These are phyloP conservation scores for Nothophoma quercina DNA, from an alignment of 2,329 filamentous ascomycete genomes.

Conservation along the genomic window DNA sequence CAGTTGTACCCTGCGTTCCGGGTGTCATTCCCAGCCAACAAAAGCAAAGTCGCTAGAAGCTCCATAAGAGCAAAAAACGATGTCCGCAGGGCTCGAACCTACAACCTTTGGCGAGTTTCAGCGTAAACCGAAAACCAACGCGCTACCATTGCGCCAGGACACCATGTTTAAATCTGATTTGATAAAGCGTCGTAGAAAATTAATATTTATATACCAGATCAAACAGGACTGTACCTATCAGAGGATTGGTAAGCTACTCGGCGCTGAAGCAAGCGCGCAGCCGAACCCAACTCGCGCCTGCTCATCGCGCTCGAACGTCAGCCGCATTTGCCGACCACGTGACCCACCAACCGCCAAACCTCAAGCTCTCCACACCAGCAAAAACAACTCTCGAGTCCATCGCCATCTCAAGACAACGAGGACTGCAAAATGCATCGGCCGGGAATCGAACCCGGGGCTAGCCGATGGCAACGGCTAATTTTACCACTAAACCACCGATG, in stretches of 20 bases:
- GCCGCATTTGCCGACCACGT: not conserved
- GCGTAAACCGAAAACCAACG: slow-evolving; percentile 34
- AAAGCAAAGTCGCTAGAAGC: not conserved
- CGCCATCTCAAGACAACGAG: not conserved
- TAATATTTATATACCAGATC: not conserved
- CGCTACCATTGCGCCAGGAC: slow-evolving; percentile 38
- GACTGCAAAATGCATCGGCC: slow-evolving; percentile 30
- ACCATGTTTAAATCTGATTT: slow-evolving; percentile 10
- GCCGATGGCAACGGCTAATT: slow-evolving; percentile 43
- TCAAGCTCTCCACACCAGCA: not conserved
- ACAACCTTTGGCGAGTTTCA: slow-evolving; percentile 34
- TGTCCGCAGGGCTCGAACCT: slow-evolving; percentile 23
- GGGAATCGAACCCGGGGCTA: slow-evolving; percentile 42
- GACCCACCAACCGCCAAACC: no score
- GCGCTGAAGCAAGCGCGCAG: no score
- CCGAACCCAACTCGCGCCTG: not conserved
- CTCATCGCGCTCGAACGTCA: no score
- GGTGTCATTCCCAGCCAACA: not conserved
- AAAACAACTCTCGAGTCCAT: not conserved
- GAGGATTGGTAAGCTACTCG: no score
- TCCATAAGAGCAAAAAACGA: slow-evolving; percentile 6
- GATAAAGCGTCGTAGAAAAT: not conserved
- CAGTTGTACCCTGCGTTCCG: not conserved
- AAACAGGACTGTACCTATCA: no score
- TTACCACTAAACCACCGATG: slow-evolving; percentile 44